Evolutionary conservation across 192 early-diverging fungal genomes (phyloP), one percentile per base, ranked within the genome.

Genomic region (Backusella westeae): DNA sequence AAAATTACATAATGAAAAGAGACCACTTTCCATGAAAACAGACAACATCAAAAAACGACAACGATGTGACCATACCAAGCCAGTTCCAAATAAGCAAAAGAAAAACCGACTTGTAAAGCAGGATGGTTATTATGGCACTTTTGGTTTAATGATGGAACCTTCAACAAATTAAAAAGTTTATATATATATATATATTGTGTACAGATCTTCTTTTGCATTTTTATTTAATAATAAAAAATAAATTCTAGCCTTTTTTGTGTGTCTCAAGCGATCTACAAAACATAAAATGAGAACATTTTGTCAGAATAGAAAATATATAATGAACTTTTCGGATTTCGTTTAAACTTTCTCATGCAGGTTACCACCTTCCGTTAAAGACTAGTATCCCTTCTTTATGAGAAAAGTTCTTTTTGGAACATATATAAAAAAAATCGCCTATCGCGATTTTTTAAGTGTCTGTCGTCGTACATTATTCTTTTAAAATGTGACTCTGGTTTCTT

Each of bases 1-100:
- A 46, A 88, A 88, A 69, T 75, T 88, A 49, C 87, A 88, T 78
- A 81, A 86, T 53, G 83, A 84, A 68, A 82, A 84, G 44, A 75
- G 87, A 17, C 87, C 87, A 34, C 78, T 88, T 38, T 88, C 87
- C 0, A 82, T 88, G 71, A 88, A 88, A 75, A 85, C 85, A 15
- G 85, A 88, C 26, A 77, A 83, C 7, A 88, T 88, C 23, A 85
- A 85, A 17, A 82, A 85, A 34, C 74, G 87, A 29, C 84, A 85
- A 12, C 85, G 87, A 14, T 88, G 85, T 49, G 87, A 88, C n/a
- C 56, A 63, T 63, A 63, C 70, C 9, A 36, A 39, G 17, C 52
- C 34, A 29, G 26, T 12, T 17, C 34, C 44, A 6, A 65, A 34
- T 39, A 74, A 14, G 41, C 14, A 59, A 34, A 63, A 56, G 36